Conservation (phyloP, 2,329 filamentous ascomycete genomes). For the Penicillium sclerotigenum region DNA sequence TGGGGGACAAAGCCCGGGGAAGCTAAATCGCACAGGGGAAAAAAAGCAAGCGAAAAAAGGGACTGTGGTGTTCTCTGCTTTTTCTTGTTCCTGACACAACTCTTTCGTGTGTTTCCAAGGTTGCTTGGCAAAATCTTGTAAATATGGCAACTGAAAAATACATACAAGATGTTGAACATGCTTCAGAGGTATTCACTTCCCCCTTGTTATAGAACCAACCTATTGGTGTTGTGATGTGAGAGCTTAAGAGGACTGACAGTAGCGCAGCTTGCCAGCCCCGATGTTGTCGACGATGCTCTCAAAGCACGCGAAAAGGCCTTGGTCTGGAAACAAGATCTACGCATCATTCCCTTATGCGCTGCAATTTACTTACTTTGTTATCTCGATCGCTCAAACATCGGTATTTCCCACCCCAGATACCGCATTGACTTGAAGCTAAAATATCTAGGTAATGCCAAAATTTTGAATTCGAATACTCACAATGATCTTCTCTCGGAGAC, state of each 20-base stretch:
- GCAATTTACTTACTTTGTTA: conserved; percentile 66
- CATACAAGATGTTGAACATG: conserved; percentile 13
- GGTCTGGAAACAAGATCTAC: conserved; percentile 59
- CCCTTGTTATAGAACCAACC: background rate
- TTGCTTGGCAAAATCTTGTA: background rate
- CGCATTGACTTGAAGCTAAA: conserved; percentile 8
- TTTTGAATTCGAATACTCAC: conserved; percentile 58
- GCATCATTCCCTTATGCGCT: conserved; percentile 62
- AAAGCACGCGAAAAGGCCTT: conserved; percentile 35
- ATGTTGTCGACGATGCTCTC: conserved; percentile 8
- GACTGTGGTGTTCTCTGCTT: background rate
- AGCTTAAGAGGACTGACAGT: background rate
- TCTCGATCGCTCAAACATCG: conserved; percentile 66
- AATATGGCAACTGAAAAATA: conserved; percentile 23
- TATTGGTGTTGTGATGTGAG: background rate
- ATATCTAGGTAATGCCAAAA: conserved; percentile 55
- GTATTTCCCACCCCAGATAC: conserved; percentile 26
- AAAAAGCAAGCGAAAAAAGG: conserved; percentile 5
- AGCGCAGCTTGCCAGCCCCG: conserved; percentile 8
- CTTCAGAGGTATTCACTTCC: conserved; percentile 9
- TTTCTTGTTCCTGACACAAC: background rate
- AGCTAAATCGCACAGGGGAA: conserved; percentile 10
- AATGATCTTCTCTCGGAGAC: conserved; percentile 63
- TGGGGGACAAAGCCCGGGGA: conserved; percentile 17
- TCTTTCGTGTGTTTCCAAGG: background rate